phyloP scores from a whole-genome alignment of 192 early-diverging fungal genomes.

The Chytriomyces hyalinus region DNA sequence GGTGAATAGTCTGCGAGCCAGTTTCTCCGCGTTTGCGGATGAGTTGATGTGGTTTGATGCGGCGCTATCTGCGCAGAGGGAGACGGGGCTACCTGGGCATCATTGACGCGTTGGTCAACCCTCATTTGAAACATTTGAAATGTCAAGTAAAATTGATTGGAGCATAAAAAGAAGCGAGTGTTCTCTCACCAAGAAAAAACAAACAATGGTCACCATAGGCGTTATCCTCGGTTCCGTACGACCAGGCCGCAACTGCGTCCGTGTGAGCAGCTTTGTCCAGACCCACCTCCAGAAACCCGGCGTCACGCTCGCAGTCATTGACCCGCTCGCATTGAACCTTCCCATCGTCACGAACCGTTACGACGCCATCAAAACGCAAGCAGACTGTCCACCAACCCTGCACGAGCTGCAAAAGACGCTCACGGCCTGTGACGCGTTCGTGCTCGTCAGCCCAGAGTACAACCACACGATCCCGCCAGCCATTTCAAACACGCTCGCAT shows the following conservation, averaged over 20 bases:
- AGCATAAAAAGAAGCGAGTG: too few species aligned
- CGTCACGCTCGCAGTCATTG: neutral
- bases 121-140: too few species aligned
- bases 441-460: constrained; percentile 44
- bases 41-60: too few species aligned
- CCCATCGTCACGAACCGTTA: constrained; percentile 11
- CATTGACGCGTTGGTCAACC: too few species aligned
- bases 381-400: constrained; percentile 27
- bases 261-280: constrained; percentile 32
- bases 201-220: constrained; percentile 18
- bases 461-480: constrained; percentile 45
- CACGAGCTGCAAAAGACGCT: constrained; percentile 13
- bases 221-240: constrained; percentile 37
- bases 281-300: neutral
- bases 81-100: too few species aligned
- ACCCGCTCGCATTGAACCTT: constrained; percentile 1
- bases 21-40: too few species aligned
- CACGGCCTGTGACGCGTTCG: constrained; percentile 37
- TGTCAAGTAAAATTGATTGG: too few species aligned
- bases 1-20: too few species aligned
- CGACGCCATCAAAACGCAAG: constrained; percentile 15
- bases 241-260: constrained; percentile 20
- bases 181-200: neutral
- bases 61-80: too few species aligned
- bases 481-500: constrained; percentile 43